phyloP scores from a whole-genome alignment of 306 rosid species.

The Benincasa hispida region DNA sequence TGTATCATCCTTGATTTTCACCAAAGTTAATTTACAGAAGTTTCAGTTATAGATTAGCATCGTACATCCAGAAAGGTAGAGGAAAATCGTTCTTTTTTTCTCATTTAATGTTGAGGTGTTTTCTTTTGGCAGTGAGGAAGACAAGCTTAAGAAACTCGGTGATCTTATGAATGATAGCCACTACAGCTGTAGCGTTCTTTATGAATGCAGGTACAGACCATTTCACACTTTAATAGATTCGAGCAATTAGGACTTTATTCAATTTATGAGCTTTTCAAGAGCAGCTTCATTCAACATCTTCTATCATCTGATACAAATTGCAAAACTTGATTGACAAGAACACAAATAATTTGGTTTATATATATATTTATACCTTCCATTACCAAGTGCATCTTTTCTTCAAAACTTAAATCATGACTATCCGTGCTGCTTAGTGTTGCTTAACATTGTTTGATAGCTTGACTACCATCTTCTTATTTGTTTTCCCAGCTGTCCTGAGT shows the following conservation, averaged over 20 bases:
- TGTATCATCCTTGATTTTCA: neutral
- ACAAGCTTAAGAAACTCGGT: slow-evolving; percentile 65
- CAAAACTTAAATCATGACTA: neutral
- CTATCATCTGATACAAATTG: neutral
- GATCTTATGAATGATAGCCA: slow-evolving; percentile 96
- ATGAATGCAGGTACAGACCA: slow-evolving; percentile 85
- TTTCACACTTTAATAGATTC: neutral
- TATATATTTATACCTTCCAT: neutral
- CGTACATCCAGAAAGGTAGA: neutral
- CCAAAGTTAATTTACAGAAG: neutral
- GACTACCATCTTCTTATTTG: neutral
- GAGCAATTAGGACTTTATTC: neutral
- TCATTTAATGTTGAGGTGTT: neutral
- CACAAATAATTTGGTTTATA: neutral
- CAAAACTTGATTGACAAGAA: neutral
- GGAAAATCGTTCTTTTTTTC: neutral
- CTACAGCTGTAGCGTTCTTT: slow-evolving; percentile 83
- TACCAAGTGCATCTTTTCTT: neutral
- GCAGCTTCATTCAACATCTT: neutral
- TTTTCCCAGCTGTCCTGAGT: slow-evolving; percentile 70
- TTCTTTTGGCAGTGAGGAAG: slow-evolving; percentile 63
- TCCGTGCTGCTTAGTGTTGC: neutral
- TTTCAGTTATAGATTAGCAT: neutral
- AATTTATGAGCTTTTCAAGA: neutral
- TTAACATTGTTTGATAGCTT: neutral